These are phyloP conservation scores for Cichorium intybus DNA, from an alignment of 140 eudicot genomes.

Conservation along the genomic window DNA sequence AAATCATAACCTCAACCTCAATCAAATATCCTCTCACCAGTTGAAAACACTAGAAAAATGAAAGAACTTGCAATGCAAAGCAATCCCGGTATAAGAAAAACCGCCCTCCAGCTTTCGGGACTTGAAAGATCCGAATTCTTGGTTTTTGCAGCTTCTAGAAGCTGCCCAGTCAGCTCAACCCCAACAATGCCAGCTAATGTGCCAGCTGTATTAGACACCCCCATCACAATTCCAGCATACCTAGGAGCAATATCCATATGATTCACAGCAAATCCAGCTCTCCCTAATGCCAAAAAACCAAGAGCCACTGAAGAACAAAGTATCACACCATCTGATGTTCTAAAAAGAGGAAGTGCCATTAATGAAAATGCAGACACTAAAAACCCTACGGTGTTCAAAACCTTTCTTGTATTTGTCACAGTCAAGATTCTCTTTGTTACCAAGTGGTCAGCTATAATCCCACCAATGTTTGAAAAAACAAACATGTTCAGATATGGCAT, in stretches of 20 bases:
- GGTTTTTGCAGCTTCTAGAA: constrained; percentile 82
- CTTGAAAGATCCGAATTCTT: constrained; percentile 60
- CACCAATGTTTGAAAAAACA: constrained; percentile 87
- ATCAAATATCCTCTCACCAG: constrained; percentile 80
- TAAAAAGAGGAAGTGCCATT: constrained; percentile 69
- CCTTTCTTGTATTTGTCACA: constrained; percentile 75
- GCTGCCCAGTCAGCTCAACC: constrained; percentile 77
- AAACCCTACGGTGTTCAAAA: constrained; percentile 75
- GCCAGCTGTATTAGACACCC: constrained; percentile 89
- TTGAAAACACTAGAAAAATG: constrained; percentile 60
- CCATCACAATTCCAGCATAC: constrained; percentile 94
- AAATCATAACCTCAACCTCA: constrained; percentile 12
- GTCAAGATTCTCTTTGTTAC: constrained; percentile 68
- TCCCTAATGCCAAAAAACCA: constrained; percentile 81
- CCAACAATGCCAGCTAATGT: constrained; percentile 82
- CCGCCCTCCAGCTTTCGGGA: constrained; percentile 85
- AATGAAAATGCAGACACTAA: constrained; percentile 74
- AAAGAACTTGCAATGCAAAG: constrained; percentile 75
- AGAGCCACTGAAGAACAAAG: constrained; percentile 91
- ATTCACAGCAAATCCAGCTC: constrained; percentile 96
- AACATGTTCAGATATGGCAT: constrained; percentile 96
- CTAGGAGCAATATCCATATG: constrained; percentile 93
- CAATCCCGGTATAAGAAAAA: constrained; percentile 68
- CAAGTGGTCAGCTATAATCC: constrained; percentile 80
- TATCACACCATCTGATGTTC: constrained; percentile 82